Base-by-base conservation (phyloP, 2,329 filamentous ascomycete species). In the Monosporascus sp. region DNA sequence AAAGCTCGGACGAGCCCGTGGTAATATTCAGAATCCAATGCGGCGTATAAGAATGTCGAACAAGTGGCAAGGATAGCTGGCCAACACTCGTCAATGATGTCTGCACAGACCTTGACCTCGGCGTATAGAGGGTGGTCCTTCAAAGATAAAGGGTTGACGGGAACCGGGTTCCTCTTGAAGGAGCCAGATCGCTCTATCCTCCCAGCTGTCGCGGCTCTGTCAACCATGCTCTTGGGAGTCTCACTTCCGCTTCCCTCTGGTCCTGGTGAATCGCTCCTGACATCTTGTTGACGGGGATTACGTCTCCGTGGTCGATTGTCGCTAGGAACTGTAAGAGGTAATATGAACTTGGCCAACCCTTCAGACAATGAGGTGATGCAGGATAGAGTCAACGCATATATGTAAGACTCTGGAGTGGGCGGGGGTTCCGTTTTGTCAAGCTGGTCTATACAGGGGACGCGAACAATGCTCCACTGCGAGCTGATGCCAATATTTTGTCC, bases 1-100 rank as follows among this genome's bases (percentile, higher is more conserved):
- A 97, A 96, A 0, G 93, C 90, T 60, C 94, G 84, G 24, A 99
- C 93, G 1, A 99, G 76, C 9, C 87, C 85, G 61, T 97, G 92
- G 64, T 97, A 99, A 62, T 94, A 97, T 51, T 97, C 91, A 1
- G 90, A 88, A 67, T 99, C 94, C 4, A 99, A 76, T 0, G 93
- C 86, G 31, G 94, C 90, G 66, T 96, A 95, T 19, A 99, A 75
- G 66, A 97, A 99, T 0, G 93, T 97, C 0, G 94, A 99, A 63
- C 91, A 97, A 2, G 91, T 94, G 1, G 94, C 93, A 48, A 99
- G 81, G 40, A 97, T 86, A 14, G 94, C 94, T 47, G 94, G 94
- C 94, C 94, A 99, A 69, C 93, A 97, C 60, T 90, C 82, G 4
- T 95, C 90, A 24, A 99, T 88, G 52, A 99, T 87, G 9, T 81